Evolutionary conservation across 129 eudicot species (phyloP), one percentile per base, ranked within the genome.

Genomic region (Helichrysum umbraculigerum): DNA sequence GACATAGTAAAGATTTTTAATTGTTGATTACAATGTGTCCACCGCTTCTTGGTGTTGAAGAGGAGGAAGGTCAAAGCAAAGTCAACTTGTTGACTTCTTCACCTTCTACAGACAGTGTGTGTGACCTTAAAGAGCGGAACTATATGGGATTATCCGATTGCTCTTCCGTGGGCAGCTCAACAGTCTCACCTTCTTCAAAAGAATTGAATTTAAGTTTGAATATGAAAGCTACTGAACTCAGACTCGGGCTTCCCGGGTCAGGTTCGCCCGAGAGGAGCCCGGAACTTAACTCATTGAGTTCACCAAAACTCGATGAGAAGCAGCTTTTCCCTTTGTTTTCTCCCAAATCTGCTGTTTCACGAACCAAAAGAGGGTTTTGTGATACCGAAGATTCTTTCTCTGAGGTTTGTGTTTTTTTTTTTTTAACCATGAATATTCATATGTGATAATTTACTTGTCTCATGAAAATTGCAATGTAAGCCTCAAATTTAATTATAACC

Each of bases 191-290:
- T 41, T 51, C 75, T 17, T 60, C 79, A 29, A 81, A 75, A 39
- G 86, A 73, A 65, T 71, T 62, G 71, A 81, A 68, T 67, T 67
- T 47, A n/a, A 66, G 79, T 25, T 8, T 86, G 71, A 81, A 87
- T 72, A 52, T 87, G 71, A 86, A 83, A 74, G 90, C 85, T 57
- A 86, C 90, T 8, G 90, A 86, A 71, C 76, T 86, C 59, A 81
- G 88, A 81, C 86, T 86, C 35, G 90, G 90, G 65, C 90, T 86
- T 74, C 90, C 90, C n/a, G 90, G 90, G 70, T 83, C 84, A 34
- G 77, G 69, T 50, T 86, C 87, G 17, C 87, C 90, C 28, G 82
- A 74, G 22, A 75, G 86, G 34, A 76, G 57, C 65, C 64, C 76
- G 8, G 83, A 74, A 10, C 68, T 72, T 33, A 20, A 62, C 63